phyloP scores from a whole-genome alignment of 176 grass and related monocot species.

The Calamus simplicifolius region DNA sequence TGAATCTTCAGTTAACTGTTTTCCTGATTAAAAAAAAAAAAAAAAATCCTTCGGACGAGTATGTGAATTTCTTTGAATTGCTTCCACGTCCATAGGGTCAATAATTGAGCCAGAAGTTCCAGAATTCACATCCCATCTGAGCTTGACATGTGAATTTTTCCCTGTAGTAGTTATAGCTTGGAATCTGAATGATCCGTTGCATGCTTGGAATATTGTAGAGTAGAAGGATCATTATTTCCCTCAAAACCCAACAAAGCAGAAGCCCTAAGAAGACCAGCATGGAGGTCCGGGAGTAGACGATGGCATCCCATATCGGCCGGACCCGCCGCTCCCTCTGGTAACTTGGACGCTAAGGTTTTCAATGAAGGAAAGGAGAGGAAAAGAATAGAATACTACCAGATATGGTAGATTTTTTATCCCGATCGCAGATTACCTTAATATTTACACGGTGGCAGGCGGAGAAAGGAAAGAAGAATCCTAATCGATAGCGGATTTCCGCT shows the following conservation, averaged over 20 bases:
- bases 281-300: no score
- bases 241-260: constrained; percentile 76
- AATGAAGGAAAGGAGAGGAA: no score
- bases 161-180: constrained; percentile 26
- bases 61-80: constrained; percentile 16
- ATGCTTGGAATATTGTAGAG: constrained; percentile 40
- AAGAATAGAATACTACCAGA: no score
- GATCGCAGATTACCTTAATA: no score
- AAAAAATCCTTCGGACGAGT: neutral
- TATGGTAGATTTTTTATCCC: no score
- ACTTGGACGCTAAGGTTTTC: no score
- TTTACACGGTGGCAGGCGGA: no score
- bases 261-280: constrained; percentile 58
- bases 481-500: no score
- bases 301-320: no score
- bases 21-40: constrained; percentile 39
- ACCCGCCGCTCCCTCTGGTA: no score
- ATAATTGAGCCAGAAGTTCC: neutral
- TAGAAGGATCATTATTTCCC: constrained; percentile 40
- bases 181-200: constrained; percentile 40
- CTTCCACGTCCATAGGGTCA: neutral
- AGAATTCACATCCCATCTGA: neutral
- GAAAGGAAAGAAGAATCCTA: no score
- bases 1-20: constrained; percentile 26
- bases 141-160: constrained; percentile 22